Conservation (phyloP, 345 rosid species). For the Schrenkiella parvula region DNA sequence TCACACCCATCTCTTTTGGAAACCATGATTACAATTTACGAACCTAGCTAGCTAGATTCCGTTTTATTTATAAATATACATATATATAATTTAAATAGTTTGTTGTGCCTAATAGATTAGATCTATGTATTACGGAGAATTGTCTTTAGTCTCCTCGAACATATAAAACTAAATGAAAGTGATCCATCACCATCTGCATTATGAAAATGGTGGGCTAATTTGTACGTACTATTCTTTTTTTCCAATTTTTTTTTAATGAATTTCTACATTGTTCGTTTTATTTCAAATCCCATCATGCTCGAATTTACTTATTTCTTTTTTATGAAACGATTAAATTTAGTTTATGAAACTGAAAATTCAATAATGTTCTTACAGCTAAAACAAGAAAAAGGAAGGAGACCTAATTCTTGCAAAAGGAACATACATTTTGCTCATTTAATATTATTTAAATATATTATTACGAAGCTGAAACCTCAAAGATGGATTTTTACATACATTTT, state of each 20-base stretch:
- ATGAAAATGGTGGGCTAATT: constrained; percentile 5
- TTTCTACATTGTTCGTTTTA: neutral
- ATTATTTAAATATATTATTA: neutral
- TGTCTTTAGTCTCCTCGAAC: constrained; percentile 13
- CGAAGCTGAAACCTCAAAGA: neutral
- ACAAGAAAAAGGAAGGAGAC: neutral
- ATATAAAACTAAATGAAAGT: constrained; percentile 18
- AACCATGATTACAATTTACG: constrained; percentile 21
- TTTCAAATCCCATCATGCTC: neutral
- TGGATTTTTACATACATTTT: neutral
- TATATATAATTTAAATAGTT: neutral
- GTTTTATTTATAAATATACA: neutral
- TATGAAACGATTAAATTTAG: neutral
- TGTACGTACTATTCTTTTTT: too few species aligned
- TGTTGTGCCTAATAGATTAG: constrained; percentile 4
- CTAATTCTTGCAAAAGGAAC: neutral
- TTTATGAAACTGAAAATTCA: neutral
- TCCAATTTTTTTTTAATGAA: too few species aligned
- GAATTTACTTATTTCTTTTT: neutral
- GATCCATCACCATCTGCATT: constrained; percentile 18
- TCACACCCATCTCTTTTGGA: constrained; percentile 11
- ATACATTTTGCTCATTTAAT: neutral
- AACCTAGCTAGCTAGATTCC: constrained; percentile 26
- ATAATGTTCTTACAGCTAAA: neutral
- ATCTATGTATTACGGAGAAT: constrained; percentile 15